These are phyloP conservation scores for Cucumis sativus DNA, from an alignment of 306 rosid genomes.

Conservation along the genomic window Cucumber_9930_V3 NC_026658.2:26305001-26305500, in stretches of 20 bases:
- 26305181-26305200: constrained; percentile 33
- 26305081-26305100: too few relatives aligned
- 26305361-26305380: constrained; percentile 46
- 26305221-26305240: constrained; percentile 57
- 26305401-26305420: constrained; percentile 35
- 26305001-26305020: constrained; percentile 64
- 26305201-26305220: constrained; percentile 33
- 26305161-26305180: constrained; percentile 58
- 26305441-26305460: constrained; percentile 35
- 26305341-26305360: constrained; percentile 3
- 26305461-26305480: constrained; percentile 44
- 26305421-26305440: constrained; percentile 34
- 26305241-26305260: constrained; percentile 40
- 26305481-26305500: constrained; percentile 20
- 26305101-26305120: too few relatives aligned
- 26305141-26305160: constrained; percentile 1
- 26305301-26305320: too few relatives aligned
- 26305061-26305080: background rate
- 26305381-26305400: constrained; percentile 35
- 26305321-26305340: too few relatives aligned
- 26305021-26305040: constrained; percentile 66
- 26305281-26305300: constrained; percentile 13
- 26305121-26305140: background rate
- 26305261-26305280: constrained; percentile 41
- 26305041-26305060: constrained; percentile 45